Conservation (phyloP, 83 land plant genomes). For the Larix sibirica region DNA sequence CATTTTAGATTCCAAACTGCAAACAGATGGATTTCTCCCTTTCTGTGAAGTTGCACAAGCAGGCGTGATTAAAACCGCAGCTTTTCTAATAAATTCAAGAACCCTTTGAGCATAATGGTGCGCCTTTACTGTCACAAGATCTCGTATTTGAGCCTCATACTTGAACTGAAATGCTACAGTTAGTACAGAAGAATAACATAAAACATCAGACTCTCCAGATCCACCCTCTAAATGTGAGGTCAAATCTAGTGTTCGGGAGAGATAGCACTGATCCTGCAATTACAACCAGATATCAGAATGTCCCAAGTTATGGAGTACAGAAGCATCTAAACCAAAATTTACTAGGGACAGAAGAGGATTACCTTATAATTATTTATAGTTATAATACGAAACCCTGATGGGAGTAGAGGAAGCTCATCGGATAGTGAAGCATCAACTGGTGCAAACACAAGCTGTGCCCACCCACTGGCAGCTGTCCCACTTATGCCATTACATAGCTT, state of each 20-base stretch:
- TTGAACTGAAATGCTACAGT: conserved; percentile 40
- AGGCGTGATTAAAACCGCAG: conserved; percentile 31
- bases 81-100: conserved; percentile 30
- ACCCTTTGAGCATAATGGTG: conserved; percentile 41
- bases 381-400: conserved; percentile 49
- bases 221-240: conserved; percentile 43
- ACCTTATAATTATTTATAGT: conserved; percentile 28
- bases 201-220: conserved; percentile 11
- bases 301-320: not conserved
- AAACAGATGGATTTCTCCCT: conserved; percentile 18
- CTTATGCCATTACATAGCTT: conserved; percentile 10
- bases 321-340: not conserved
- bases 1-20: conserved; percentile 27
- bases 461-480: conserved; percentile 25
- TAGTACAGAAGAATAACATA: conserved; percentile 25
- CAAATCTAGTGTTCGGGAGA: conserved; percentile 46
- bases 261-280: conserved; percentile 34
- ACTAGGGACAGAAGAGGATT: not conserved
- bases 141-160: conserved; percentile 34
- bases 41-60: conserved; percentile 24
- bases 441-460: conserved; percentile 49
- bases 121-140: conserved; percentile 32
- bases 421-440: conserved; percentile 40
- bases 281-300: conserved; percentile 14
- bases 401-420: conserved; percentile 38